Base-by-base conservation (phyloP, 2,329 filamentous ascomycete species). In the Calonectria honghensis region DNA sequence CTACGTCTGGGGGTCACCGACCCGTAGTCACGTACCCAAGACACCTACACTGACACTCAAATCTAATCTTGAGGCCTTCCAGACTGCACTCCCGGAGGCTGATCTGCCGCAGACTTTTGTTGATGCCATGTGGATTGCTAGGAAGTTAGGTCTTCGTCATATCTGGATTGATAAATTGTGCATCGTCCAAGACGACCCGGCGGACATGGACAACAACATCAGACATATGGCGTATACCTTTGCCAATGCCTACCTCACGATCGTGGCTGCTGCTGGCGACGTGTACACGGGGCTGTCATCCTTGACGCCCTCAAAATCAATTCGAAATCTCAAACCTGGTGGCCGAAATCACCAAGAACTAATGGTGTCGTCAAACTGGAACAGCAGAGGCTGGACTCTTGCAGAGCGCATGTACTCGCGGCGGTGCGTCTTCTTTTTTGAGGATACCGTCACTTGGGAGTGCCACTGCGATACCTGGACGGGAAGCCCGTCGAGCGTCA, bases 81-180 rank as follows among this genome's bases (percentile, higher is more conserved):
- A 85, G 74, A 79, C 82, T 32, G 79, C 75, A 5, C 75, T 88
- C 20, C 83, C 84, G 5, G 86, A 87, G 20, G 76, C 80, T 11
- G 84, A 85, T 20, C 79, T 88, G 20, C 86, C 85, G 45, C 82
- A 85, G 67, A 87, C 86, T 6, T 85, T 88, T 69, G 70, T 84
- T n/a, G 86, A 88, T 74, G 86, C 86, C 73, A 86, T 88, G 75
- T 87, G 85, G 84, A 78, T 88, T 27, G 82, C 86, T 31, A 85
- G 83, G 74, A 87, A 87, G 79, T 80, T 89, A 14, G 85, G 85
- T 0, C 82, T 87, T 29, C 84, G 84, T 3, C 84, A 86, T 71
- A 81, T 89, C 27, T 89, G 88, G 88, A 85, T 89, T 41, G 88
- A 89, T 75, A 82, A 84, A 41, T 81, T 88, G 63, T 88, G 87